Base-by-base conservation (phyloP, 495 filamentous ascomycete species). In the Penicillium dipodomyicola region DNA sequence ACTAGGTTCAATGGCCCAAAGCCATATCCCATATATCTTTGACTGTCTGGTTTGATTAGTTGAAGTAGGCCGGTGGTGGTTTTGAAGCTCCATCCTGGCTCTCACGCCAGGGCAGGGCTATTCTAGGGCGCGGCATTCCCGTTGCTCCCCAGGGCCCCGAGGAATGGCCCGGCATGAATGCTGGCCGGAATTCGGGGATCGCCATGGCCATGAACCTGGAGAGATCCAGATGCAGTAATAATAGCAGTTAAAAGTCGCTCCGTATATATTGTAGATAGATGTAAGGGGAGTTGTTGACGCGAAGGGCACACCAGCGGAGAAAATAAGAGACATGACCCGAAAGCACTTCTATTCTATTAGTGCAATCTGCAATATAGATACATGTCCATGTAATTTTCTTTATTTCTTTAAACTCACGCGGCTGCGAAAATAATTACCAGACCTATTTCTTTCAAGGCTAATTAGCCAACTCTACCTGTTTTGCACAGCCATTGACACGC, bases 401-500 rank as follows among this genome's bases (percentile, higher is more conserved):
- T n/a, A n/a, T n/a, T 9, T 17, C n/a, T 9, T 9, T 8, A 17
- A 3, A 17, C 7, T 17, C 6, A 9, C 2, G 7, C 35, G 4
- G 15, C 15, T 39, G n/a, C 35, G 15, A n/a, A 4, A 41, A 27
- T 48, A 4, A 30, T 39, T 15, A 23, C 14, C 15, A 49, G 19
- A 4, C 12, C 32, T 10, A 14, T 37, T 49, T 0, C 12, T 0
- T 17, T 15, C 35, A 39, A 25, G 19, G 5, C 20, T 25, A 49
- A 30, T 11, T 14, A 1, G 33, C n/a, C 15, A 37, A 52, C 4
- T 52, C 22, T 30, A 54, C 15, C 25, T 54, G 14, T 51, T 39
- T 25, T 17, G 27, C 39, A 33, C 48, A 41, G 48, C 59, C 59
- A 69, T 68, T 70, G 59, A 65, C 60, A 72, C 69, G 69, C 69